These are phyloP conservation scores for Cunninghamia lanceolata DNA, from an alignment of 75 land plant species.

Conservation along the genomic window DNA sequence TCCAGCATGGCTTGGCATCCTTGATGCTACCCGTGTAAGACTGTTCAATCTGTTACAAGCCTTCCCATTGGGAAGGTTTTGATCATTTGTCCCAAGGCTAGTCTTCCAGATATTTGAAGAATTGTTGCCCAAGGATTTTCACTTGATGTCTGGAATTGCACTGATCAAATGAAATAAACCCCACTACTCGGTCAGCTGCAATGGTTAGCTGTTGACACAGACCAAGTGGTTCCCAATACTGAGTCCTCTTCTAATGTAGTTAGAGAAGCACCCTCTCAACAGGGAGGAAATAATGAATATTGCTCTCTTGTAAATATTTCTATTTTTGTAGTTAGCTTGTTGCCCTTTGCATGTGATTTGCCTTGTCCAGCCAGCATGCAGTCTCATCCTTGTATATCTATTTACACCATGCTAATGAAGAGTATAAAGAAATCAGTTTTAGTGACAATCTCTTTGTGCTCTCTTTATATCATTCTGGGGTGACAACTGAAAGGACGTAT, in stretches of 20 bases:
- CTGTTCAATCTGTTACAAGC: neutral
- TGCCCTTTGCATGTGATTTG: neutral
- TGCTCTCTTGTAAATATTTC: neutral
- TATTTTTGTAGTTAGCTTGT: neutral
- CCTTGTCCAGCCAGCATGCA: neutral
- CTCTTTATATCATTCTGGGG: too few species aligned
- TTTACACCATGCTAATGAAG: neutral
- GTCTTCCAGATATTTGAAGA: neutral
- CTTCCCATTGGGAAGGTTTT: neutral
- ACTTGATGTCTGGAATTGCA: neutral
- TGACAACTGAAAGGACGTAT: too few species aligned
- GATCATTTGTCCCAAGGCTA: neutral
- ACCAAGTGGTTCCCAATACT: neutral
- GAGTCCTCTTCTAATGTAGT: neutral
- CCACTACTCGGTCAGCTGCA: neutral
- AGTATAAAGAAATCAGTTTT: neutral
- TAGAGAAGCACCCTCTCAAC: neutral
- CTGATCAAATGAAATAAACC: neutral
- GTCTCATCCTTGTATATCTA: neutral
- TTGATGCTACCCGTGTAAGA: neutral
- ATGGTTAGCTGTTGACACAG: neutral
- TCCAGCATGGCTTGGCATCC: neutral
- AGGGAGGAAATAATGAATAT: neutral
- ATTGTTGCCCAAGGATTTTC: neutral
- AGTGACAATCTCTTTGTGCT: too few species aligned